Base-by-base conservation (phyloP, 176 grass and related monocot genomes). In the Dendrocalamus sinicus region DNA sequence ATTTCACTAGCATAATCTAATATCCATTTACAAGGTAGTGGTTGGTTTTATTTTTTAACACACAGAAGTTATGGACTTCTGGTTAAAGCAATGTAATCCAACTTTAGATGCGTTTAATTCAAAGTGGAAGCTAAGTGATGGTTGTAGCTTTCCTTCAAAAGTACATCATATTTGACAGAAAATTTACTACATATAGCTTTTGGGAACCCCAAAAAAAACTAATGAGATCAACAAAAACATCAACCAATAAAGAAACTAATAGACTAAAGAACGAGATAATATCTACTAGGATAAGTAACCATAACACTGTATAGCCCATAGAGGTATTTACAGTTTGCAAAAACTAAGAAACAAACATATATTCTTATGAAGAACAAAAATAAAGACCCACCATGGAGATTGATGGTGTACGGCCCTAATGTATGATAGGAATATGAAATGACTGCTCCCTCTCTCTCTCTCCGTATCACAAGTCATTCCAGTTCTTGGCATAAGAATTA, bases 211-310 rank as follows among this genome's bases (percentile, higher is more conserved):
- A 32, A 32, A 32, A 32, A 32, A 32, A 32, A 32, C 30, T 50
- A 50, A 50, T 50, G 47, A 50, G 12, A 63, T 70, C 35, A 66
- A 73, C 69, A 37, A 47, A 85, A 64, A 57, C 67, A 24, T 30
- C 20, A 86, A 66, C 24, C 39, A 71, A 57, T 39, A 82, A 86
- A 55, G 44, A 74, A 81, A 45, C 51, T 22, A 80, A 54, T 20
- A 46, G 60, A 16, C 40, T 55, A 83, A 78, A 81, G 55, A 78
- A 83, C 52, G 40, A 58, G 26, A 47, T 67, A 66, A 22, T 46
- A 78, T 39, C 48, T 73, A 90, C 11, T 78, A 90, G 40, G 28
- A 88, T 14, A 75, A 48, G 30, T 68, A 67, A 80, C 28, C 26
- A 80, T 58, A 39, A 58, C 14, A 80, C 15, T 68, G 39, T 39